A percentile compares a stretch with the other conserved stretches of the same genome.
These are phyloP conservation scores for Ceratobasidium sp. DNA, from an alignment of 1,284 basidiomycete species.

Conservation along the genomic window DNA sequence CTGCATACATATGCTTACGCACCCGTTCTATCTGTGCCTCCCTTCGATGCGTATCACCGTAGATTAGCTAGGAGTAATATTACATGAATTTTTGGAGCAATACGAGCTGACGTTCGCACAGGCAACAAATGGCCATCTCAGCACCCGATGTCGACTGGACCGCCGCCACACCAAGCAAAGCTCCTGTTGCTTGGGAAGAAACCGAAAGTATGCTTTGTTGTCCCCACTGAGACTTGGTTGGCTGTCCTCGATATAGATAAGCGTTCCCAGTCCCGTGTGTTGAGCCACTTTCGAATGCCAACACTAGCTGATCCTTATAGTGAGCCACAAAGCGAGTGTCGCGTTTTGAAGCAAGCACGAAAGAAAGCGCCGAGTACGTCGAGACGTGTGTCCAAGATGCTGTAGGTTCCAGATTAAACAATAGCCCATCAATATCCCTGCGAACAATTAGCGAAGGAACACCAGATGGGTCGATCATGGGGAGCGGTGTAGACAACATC, in stretches of 20 bases:
- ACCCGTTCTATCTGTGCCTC: no score
- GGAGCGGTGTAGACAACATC: conserved; percentile 40
- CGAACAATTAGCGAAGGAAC: conserved; percentile 70
- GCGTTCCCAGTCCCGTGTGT: conserved; percentile 67
- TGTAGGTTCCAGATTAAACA: conserved; percentile 59
- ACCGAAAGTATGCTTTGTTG: conserved; percentile 82
- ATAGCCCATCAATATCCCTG: conserved; percentile 81
- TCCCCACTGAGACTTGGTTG: conserved; percentile 60
- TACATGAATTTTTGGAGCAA: conserved; percentile 61
- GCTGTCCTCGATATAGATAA: conserved; percentile 73
- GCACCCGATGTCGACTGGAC: conserved; percentile 50
- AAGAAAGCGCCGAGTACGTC: conserved; percentile 88
- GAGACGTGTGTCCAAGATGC: conserved; percentile 74
- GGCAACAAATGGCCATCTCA: conserved; percentile 63
- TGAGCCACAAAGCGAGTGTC: conserved; percentile 87
- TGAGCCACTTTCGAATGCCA: conserved; percentile 82
- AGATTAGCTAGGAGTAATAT: neutral
- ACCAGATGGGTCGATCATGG: conserved; percentile 51
- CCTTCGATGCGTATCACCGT: neutral
- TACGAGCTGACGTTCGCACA: conserved; percentile 80
- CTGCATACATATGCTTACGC: no score
- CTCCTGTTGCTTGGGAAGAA: conserved; percentile 69
- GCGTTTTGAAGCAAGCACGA: conserved; percentile 92
- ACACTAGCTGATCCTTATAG: conserved; percentile 59
- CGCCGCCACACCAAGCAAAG: conserved; percentile 78